These are phyloP conservation scores for Dittrichia graveolens DNA, from an alignment of 129 eudicot species.

Conservation along the genomic window DNA sequence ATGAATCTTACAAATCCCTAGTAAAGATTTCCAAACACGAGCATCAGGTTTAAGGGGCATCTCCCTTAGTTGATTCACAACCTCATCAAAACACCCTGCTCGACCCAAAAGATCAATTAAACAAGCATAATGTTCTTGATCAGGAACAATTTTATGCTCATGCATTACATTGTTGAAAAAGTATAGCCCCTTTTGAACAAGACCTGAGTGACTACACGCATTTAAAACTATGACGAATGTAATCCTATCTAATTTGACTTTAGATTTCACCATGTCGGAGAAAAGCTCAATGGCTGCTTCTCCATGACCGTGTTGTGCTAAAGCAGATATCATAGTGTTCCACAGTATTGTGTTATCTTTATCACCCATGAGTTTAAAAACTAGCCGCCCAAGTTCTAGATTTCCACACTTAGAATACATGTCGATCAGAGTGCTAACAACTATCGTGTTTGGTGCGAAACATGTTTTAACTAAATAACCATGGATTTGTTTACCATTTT, in stretches of 20 bases:
- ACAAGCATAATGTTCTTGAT: constrained; percentile 86
- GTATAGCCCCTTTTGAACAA: constrained; percentile 52
- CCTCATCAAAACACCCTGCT: constrained; percentile 63
- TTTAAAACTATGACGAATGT: constrained; percentile 62
- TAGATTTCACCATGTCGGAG: constrained; percentile 51
- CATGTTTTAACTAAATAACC: constrained; percentile 46
- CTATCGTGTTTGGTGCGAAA: constrained; percentile 60
- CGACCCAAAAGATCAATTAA: constrained; percentile 76
- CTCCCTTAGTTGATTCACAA: constrained; percentile 46
- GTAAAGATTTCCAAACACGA: constrained; percentile 66
- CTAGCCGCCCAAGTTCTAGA: constrained; percentile 40
- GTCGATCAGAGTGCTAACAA: constrained; percentile 71
- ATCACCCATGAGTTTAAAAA: constrained; percentile 40
- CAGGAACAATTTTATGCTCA: constrained; percentile 45
- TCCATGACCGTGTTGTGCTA: constrained; percentile 82
- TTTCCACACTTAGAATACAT: constrained; percentile 84
- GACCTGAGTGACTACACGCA: constrained; percentile 84
- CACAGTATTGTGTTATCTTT: constrained; percentile 53
- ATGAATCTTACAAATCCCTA: constrained; percentile 69
- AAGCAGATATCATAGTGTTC: constrained; percentile 82
- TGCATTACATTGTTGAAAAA: constrained; percentile 44
- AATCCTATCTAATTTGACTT: constrained; percentile 56
- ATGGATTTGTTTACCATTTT: constrained; percentile 73
- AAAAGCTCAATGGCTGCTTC: constrained; percentile 45
- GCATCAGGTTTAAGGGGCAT: constrained; percentile 56